Evolutionary conservation across 2,329 filamentous ascomycete species (phyloP), one percentile per base, ranked within the genome.

Genomic region (Emergomyces africanus): DNA sequence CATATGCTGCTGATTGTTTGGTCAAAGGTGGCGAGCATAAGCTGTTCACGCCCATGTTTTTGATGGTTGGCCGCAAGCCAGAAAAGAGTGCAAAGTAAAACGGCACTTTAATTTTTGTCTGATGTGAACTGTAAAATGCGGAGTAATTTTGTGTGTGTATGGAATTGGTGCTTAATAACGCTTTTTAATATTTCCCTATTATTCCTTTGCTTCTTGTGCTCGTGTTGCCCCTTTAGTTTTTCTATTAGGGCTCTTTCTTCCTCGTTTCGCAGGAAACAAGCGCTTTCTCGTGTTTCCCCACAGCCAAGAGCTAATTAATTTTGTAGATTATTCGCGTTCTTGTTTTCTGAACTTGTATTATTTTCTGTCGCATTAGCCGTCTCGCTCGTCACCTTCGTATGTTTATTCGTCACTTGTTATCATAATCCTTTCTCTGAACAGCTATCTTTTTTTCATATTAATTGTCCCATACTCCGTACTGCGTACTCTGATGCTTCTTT

Each of bases 31-130:
- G 85, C 41, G 83, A 84, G 72, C 81, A 91, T 78, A 88, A 95
- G 74, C 82, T 97, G n/a, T 97, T 97, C 77, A 97, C 92, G 1
- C 92, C 92, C 59, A 97, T 97, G 92, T 96, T 96, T 77, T 79
- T 97, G 70, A 96, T 96, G 89, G 83, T 96, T 61, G 92, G 84
- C 62, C 85, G 89, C 76, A 96, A 96, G 81, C 90, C 92, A 48
- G 69, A 74, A 69, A 48, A 48, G n/a, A n/a, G n/a, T 28, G 14
- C 73, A 71, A 70, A 59, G 35, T 55, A 42, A 25, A 39, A 35
- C 25, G 35, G 18, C 39, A 25, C 5, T 6, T 28, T 42, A 28
- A 55, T 35, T 39, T 37, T 20, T 48, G 2, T 15, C 20, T 4
- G 8, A 48, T 15, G 35, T 14, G 23, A 39, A 25, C 42, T n/a